Percentiles rank a stretch among this genome's conserved stretches.
These are phyloP conservation scores for Plectosphaerella cucumerina DNA, from an alignment of 2,329 filamentous ascomycete genomes.

Conservation along the genomic window DNA sequence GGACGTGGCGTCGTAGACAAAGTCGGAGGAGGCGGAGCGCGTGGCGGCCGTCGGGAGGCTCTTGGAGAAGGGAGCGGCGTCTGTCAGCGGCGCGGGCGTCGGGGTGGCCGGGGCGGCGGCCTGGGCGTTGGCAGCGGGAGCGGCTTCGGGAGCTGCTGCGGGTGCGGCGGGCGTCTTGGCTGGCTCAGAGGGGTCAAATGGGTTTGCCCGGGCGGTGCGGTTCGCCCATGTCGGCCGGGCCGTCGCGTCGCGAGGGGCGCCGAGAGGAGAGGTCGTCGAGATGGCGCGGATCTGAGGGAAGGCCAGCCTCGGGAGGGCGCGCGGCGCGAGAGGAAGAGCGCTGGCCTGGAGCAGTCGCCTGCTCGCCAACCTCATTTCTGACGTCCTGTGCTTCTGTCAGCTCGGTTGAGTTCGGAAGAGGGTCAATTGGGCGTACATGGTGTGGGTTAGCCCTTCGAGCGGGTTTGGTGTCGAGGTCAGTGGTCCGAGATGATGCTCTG, in stretches of 20 bases:
- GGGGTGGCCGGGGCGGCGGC: not conserved
- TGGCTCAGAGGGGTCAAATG: not conserved
- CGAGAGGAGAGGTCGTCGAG: not conserved
- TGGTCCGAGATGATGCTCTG: not conserved
- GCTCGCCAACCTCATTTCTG: slow-evolving; percentile 10
- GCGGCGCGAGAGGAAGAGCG: not conserved
- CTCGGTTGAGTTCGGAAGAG: not conserved
- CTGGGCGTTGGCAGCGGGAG: not conserved
- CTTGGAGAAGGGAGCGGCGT: not conserved
- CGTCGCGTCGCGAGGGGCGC: not conserved
- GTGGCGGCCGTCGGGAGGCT: not conserved
- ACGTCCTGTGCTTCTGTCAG: slow-evolving; percentile 5
- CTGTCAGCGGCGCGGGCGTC: not conserved
- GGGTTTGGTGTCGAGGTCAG: not conserved
- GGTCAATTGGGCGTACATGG: not conserved
- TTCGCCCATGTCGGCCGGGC: not conserved
- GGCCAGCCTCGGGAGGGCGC: not conserved
- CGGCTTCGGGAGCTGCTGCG: not conserved
- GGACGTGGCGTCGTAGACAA: slow-evolving; percentile 11
- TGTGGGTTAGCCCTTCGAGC: not conserved
- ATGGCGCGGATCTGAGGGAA: not conserved
- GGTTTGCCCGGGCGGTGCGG: not conserved
- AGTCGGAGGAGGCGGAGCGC: not conserved
- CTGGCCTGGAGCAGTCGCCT: slow-evolving; percentile 8
- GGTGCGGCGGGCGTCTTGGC: slow-evolving; percentile 1